A percentile compares a stretch with the other conserved stretches of the same genome.
Conservation (phyloP, 805 yeast species). For the Millerozyma miso region DNA sequence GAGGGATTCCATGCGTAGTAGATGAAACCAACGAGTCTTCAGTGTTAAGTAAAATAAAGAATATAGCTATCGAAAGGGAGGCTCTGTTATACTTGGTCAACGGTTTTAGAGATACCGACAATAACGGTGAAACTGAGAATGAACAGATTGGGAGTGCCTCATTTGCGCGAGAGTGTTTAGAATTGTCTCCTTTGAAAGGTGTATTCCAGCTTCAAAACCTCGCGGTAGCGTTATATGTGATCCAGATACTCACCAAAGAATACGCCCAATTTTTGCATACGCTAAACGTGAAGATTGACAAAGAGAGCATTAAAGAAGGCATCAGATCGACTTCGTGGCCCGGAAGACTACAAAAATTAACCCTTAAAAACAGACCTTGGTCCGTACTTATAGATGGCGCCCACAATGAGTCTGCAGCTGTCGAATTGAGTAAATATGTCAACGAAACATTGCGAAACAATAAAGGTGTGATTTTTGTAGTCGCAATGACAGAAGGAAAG, state of each 20-base stretch:
- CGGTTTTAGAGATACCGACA: conserved; percentile 6
- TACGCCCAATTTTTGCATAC: not conserved
- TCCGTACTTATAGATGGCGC: conserved; percentile 79
- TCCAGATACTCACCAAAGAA: conserved; percentile 31
- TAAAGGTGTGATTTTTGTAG: conserved; percentile 48
- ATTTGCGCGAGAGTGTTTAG: conserved; percentile 1
- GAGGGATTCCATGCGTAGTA: conserved; percentile 56
- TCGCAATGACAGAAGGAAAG: conserved; percentile 78
- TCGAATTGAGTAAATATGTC: conserved; percentile 59
- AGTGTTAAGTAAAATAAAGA: conserved; percentile 46
- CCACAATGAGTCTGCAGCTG: conserved; percentile 83
- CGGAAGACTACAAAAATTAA: conserved; percentile 65
- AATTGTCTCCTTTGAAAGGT: conserved; percentile 59
- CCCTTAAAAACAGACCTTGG: conserved; percentile 17
- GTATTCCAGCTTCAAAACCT: conserved; percentile 69
- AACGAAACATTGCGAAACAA: conserved; percentile 12
- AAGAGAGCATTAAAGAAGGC: conserved; percentile 44
- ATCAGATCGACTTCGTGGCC: conserved; percentile 68
- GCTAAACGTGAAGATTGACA: conserved; percentile 21
- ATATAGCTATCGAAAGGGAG: conserved; percentile 28
- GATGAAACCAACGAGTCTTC: conserved; percentile 60
- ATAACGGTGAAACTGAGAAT: conserved; percentile 1
- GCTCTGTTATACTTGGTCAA: conserved; percentile 25
- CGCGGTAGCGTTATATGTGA: conserved; percentile 58
- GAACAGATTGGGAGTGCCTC: not conserved